Evolutionary conservation across 352 stramenopile species (phyloP).

Genomic region (Blastocystis sp.): DNA sequence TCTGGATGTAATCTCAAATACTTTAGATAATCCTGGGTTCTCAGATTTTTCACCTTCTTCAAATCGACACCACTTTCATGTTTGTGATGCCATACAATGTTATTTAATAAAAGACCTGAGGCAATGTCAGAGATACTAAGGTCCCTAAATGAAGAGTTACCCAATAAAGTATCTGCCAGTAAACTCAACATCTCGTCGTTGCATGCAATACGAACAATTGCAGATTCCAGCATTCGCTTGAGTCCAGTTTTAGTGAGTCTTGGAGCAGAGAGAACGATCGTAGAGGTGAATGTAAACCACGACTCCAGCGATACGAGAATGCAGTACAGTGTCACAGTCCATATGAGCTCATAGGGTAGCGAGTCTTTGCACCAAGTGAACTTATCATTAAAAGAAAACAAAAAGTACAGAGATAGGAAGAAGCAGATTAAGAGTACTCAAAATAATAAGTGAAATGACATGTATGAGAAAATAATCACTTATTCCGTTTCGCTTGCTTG

Average conservation of each 20-base stretch:
- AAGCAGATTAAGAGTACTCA: background rate
- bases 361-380: background rate
- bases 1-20: background rate
- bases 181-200: background rate
- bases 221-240: background rate
- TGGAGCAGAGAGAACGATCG: background rate
- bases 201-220: background rate
- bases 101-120: background rate
- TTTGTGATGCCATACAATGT: constrained; percentile 28
- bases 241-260: background rate
- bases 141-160: background rate
- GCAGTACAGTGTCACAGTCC: background rate
- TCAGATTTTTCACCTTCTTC: background rate
- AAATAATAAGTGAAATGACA: background rate
- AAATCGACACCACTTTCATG: background rate
- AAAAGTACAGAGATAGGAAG: background rate
- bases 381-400: background rate
- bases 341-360: background rate
- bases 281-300: background rate
- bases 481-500: background rate
- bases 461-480: background rate
- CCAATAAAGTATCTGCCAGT: background rate
- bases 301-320: background rate
- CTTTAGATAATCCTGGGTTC: background rate
- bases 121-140: background rate